Conservation (phyloP, 345 rosid species). For the Linum usitatissimum region DNA sequence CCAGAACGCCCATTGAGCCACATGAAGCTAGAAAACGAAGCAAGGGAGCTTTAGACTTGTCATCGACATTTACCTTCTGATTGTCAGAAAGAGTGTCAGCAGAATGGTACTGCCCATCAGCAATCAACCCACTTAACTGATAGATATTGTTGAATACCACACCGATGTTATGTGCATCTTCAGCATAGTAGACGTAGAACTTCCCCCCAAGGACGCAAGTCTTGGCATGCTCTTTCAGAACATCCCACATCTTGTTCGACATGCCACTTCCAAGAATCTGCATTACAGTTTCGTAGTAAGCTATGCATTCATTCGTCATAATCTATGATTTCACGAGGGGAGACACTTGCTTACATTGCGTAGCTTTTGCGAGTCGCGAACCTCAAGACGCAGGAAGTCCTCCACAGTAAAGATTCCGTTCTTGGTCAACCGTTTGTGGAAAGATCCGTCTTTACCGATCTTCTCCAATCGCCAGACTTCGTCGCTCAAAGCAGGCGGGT, state of each 20-base stretch:
- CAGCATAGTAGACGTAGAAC: constrained; percentile 72
- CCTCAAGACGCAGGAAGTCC: constrained; percentile 77
- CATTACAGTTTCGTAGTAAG: constrained; percentile 17
- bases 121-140: constrained; percentile 44
- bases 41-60: background rate
- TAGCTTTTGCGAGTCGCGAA: constrained; percentile 66
- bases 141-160: constrained; percentile 74
- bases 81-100: constrained; percentile 66
- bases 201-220: constrained; percentile 76
- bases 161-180: constrained; percentile 44
- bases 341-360: constrained; percentile 51
- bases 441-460: constrained; percentile 93
- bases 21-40: background rate
- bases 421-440: constrained; percentile 85
- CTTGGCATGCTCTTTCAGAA: constrained; percentile 86
- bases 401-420: constrained; percentile 77
- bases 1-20: background rate
- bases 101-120: constrained; percentile 55
- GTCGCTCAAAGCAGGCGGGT: constrained; percentile 80
- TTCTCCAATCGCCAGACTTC: constrained; percentile 98
- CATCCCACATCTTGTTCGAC: constrained; percentile 99
- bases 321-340: constrained; percentile 10
- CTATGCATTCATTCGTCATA: background rate
- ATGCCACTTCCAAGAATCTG: constrained; percentile 99
- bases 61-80: constrained; percentile 53